Percentiles rank a stretch among this genome's conserved stretches.
These are phyloP conservation scores for Russula vinacea DNA, from an alignment of 768 basidiomycete species.

Conservation along the genomic window DNA sequence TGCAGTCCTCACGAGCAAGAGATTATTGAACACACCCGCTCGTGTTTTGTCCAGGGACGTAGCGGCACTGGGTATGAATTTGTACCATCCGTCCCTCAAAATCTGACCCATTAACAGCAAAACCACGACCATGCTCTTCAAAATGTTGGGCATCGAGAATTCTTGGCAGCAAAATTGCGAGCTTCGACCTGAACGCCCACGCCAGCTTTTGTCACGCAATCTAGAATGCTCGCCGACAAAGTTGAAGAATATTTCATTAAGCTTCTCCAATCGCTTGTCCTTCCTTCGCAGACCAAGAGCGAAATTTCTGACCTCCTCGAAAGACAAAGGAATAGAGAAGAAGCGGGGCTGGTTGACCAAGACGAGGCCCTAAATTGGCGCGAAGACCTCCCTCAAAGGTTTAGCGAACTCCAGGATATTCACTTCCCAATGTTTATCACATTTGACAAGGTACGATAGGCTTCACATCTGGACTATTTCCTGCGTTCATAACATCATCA, in stretches of 20 bases:
- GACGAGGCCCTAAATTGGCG: constrained; percentile 48
- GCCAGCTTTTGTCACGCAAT: constrained; percentile 79
- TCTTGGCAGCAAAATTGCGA: constrained; percentile 44
- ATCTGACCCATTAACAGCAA: constrained; percentile 44
- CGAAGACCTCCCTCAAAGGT: constrained; percentile 48
- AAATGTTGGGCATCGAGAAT: constrained; percentile 65
- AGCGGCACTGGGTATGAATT: constrained; percentile 65
- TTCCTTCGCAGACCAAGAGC: constrained; percentile 39
- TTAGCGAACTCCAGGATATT: constrained; percentile 53
- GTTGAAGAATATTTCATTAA: constrained; percentile 65
- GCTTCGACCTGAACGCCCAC: constrained; percentile 41
- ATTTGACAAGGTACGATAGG: constrained; percentile 51
- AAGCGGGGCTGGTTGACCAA: constrained; percentile 38
- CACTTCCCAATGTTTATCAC: constrained; percentile 74
- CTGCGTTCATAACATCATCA: constrained; percentile 28
- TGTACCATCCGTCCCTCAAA: not conserved
- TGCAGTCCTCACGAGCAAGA: constrained; percentile 28
- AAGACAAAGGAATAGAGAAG: constrained; percentile 26
- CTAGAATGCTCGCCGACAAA: constrained; percentile 59
- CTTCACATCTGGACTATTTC: not conserved
- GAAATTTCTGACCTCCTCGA: constrained; percentile 39
- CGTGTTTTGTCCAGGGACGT: constrained; percentile 40
- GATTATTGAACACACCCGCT: constrained; percentile 25
- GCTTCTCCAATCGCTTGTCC: constrained; percentile 46
- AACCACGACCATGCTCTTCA: constrained; percentile 76